phyloP scores from a whole-genome alignment of 352 stramenopile species.

The Globisporangium cylindrosporum region DNA sequence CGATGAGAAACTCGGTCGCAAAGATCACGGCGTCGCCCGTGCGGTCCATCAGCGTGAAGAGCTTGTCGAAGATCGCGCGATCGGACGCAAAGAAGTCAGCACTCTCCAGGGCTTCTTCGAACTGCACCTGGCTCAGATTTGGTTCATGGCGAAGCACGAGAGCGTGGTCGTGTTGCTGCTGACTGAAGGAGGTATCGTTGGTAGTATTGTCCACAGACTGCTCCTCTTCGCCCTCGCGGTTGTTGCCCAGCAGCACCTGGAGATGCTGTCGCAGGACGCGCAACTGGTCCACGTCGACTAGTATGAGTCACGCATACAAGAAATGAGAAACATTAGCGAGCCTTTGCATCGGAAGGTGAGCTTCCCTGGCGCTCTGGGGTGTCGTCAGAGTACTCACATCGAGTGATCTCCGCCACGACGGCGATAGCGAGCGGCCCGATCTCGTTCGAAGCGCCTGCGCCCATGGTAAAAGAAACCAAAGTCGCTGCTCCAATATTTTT shows the following conservation, averaged over 20 bases:
- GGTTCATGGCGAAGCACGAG: constrained; percentile 19
- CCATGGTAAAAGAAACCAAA: constrained; percentile 19
- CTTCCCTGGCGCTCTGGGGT: neutral
- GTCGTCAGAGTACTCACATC: constrained; percentile 27
- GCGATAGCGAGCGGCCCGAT: constrained; percentile 44
- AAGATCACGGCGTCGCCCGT: constrained; percentile 54
- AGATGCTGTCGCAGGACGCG: neutral
- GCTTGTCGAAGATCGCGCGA: constrained; percentile 43
- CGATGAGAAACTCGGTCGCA: constrained; percentile 43
- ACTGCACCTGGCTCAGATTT: constrained; percentile 34
- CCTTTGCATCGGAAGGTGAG: neutral
- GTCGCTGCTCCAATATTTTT: no score
- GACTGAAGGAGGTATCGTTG: neutral
- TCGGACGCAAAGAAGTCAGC: constrained; percentile 44
- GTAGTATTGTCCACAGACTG: no score
- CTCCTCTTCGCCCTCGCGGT: constrained; percentile 6
- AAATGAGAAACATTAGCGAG: neutral
- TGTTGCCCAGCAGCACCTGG: neutral
- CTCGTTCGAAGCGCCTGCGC: constrained; percentile 29
- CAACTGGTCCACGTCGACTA: constrained; percentile 27
- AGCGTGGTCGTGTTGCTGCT: neutral
- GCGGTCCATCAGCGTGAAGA: constrained; percentile 63
- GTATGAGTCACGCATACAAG: neutral
- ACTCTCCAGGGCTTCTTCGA: constrained; percentile 38
- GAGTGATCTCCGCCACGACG: constrained; percentile 53